Evolutionary conservation across 768 basidiomycete genomes (phyloP).

Genomic region (Kwoniella heveanensis): DNA sequence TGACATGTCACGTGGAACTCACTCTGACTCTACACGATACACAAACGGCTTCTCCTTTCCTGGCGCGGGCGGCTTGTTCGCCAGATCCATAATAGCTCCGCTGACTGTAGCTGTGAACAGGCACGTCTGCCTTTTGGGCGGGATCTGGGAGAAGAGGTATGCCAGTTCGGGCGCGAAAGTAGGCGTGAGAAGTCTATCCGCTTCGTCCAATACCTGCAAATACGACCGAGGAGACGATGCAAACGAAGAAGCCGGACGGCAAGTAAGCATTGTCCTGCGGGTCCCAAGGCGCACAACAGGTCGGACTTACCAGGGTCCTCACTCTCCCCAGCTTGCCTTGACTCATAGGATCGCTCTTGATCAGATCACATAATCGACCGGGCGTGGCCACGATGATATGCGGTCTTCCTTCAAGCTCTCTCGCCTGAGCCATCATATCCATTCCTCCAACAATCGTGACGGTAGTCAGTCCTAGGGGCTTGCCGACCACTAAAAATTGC

Average conservation of each 20-base stretch:
- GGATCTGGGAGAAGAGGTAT: slow-evolving; percentile 73
- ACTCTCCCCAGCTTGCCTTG: slow-evolving; percentile 78
- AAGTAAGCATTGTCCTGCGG: too few relatives aligned
- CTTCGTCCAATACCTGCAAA: slow-evolving; percentile 91
- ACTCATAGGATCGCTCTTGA: slow-evolving; percentile 67
- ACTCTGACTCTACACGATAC: slow-evolving; percentile 75
- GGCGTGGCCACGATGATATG: slow-evolving; percentile 96
- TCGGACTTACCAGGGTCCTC: slow-evolving; percentile 71
- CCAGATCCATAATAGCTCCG: slow-evolving; percentile 76
- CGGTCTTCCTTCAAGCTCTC: slow-evolving; percentile 79
- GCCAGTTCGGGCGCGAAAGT: slow-evolving; percentile 85
- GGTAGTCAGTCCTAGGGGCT: slow-evolving; percentile 76
- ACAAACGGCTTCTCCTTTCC: slow-evolving; percentile 88
- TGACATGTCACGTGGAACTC: too few relatives aligned
- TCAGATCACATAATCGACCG: slow-evolving; percentile 87
- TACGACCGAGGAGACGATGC: too few relatives aligned
- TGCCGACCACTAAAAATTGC: slow-evolving; percentile 88
- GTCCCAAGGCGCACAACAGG: too few relatives aligned
- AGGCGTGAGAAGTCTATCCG: slow-evolving; percentile 83
- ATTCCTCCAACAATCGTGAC: slow-evolving; percentile 94
- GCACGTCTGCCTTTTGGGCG: slow-evolving; percentile 88
- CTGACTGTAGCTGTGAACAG: slow-evolving; percentile 96
- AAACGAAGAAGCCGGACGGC: too few relatives aligned
- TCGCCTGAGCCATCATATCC: slow-evolving; percentile 94
- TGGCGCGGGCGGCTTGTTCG: slow-evolving; percentile 68